Percentiles rank a stretch among this genome's conserved stretches.
phyloP scores from a whole-genome alignment of 768 basidiomycete genomes.

The Suillus clintonianus region DNA sequence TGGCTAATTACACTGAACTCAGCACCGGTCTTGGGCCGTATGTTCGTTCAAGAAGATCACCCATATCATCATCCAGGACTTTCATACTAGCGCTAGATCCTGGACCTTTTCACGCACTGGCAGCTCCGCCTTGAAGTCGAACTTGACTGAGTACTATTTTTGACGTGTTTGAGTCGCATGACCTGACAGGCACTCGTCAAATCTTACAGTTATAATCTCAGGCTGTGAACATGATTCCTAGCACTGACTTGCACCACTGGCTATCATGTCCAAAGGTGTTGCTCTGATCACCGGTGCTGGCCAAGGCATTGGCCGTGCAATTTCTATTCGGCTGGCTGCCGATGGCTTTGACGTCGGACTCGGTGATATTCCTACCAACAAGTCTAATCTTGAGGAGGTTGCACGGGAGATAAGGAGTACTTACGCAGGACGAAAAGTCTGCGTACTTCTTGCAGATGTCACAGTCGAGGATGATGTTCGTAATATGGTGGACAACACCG shows the following conservation, averaged over 20 bases:
- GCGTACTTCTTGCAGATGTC: conserved; percentile 41
- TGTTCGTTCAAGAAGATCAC: not conserved
- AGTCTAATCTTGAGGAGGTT: conserved; percentile 25
- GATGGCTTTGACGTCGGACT: conserved; percentile 35
- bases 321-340: conserved; percentile 33
- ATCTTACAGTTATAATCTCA: not conserved
- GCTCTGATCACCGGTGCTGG: conserved; percentile 39
- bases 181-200: not conserved
- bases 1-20: too few species aligned
- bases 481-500: conserved; percentile 34
- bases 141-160: not conserved
- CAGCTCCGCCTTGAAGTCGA: not conserved
- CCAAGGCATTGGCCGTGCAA: conserved; percentile 27
- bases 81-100: too few species aligned
- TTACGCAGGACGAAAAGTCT: conserved; percentile 23
- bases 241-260: not conserved
- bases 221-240: not conserved
- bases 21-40: too few species aligned
- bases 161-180: not conserved
- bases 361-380: conserved; percentile 27
- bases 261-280: conserved; percentile 21
- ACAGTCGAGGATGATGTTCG: conserved; percentile 43
- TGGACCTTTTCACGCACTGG: not conserved
- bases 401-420: conserved; percentile 27
- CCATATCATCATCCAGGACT: not conserved